Percentiles rank a stretch among this genome's conserved stretches.
These are phyloP conservation scores for Bipolaris gigantea DNA, from an alignment of 2,329 filamentous ascomycete species.

Conservation along the genomic window DNA sequence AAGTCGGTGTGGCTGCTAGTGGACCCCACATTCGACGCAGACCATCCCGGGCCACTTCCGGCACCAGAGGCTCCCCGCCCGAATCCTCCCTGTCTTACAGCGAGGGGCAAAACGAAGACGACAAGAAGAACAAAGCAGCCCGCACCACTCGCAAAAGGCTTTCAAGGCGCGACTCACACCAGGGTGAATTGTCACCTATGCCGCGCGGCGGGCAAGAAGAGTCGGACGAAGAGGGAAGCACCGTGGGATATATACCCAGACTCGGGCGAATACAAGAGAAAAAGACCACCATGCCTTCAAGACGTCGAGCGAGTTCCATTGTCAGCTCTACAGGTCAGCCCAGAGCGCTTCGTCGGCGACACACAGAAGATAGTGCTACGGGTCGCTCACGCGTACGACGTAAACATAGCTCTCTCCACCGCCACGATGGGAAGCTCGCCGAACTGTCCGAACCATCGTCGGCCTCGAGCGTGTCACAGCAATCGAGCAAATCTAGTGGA, in stretches of 20 bases:
- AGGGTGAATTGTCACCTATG: slow-evolving; percentile 13
- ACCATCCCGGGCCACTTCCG: slow-evolving; percentile 27
- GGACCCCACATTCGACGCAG: slow-evolving; percentile 29
- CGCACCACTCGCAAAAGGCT: slow-evolving; percentile 27
- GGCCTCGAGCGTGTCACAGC: slow-evolving; percentile 47
- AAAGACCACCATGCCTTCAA: slow-evolving; percentile 30
- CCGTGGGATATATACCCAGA: slow-evolving; percentile 42
- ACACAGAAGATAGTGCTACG: slow-evolving; percentile 24
- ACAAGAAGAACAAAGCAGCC: slow-evolving; percentile 24
- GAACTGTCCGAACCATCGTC: slow-evolving; percentile 47
- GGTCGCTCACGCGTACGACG: slow-evolving; percentile 36
- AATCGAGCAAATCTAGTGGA: slow-evolving; percentile 48
- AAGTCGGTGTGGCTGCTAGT: slow-evolving; percentile 10
- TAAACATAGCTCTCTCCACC: slow-evolving; percentile 40
- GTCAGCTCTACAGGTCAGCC: slow-evolving; percentile 22
- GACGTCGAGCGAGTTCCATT: slow-evolving; percentile 27
- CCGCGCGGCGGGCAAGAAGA: slow-evolving; percentile 20
- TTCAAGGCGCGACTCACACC: slow-evolving; percentile 22
- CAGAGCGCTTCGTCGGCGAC: slow-evolving; percentile 22
- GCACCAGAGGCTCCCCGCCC: slow-evolving; percentile 23
- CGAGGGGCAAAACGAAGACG: slow-evolving; percentile 28
- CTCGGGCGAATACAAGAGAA: slow-evolving; percentile 48
- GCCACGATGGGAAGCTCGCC: slow-evolving; percentile 33
- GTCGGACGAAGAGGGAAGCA: slow-evolving; percentile 23
- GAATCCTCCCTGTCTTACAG: slow-evolving; percentile 22